Evolutionary conservation across 2,329 filamentous ascomycete genomes (phyloP).

Genomic region (Nigrospora sphaerica): DNA sequence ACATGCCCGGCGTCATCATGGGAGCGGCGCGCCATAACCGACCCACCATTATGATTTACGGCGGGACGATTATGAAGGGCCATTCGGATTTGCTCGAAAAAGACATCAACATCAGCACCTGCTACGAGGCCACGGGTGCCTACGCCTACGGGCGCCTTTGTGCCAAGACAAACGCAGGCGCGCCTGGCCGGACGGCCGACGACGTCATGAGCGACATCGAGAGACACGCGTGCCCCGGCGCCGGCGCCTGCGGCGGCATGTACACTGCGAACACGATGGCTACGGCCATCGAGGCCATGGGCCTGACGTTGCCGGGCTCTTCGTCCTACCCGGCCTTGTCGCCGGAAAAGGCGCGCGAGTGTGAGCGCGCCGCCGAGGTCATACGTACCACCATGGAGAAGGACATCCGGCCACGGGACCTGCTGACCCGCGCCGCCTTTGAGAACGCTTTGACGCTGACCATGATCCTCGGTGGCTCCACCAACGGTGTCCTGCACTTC

Average conservation of each 20-base stretch:
- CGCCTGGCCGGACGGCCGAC: conserved; percentile 58
- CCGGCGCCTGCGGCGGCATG: conserved; percentile 71
- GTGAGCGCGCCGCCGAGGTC: conserved; percentile 69
- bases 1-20: conserved; percentile 91
- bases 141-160: conserved; percentile 70
- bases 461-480: conserved; percentile 86
- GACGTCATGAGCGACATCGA: conserved; percentile 81
- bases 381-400: conserved; percentile 75
- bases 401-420: conserved; percentile 73
- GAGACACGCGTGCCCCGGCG: conserved; percentile 64
- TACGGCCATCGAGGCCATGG: conserved; percentile 80
- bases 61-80: conserved; percentile 78
- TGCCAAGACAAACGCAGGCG: conserved; percentile 53
- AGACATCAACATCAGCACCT: conserved; percentile 78
- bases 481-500: conserved; percentile 83
- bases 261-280: conserved; percentile 91
- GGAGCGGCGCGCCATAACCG: conserved; percentile 85
- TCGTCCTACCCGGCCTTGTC: conserved; percentile 76
- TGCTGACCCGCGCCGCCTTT: conserved; percentile 73
- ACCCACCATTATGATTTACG: conserved; percentile 89
- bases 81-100: conserved; percentile 67
- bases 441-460: conserved; percentile 87
- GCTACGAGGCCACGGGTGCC: conserved; percentile 82
- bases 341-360: conserved; percentile 81
- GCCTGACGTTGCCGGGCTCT: conserved; percentile 72